Evolutionary conservation across 23 red algal species (phyloP), one percentile per base, ranked within the genome.

Genomic region (Agarophyton chilense): DNA sequence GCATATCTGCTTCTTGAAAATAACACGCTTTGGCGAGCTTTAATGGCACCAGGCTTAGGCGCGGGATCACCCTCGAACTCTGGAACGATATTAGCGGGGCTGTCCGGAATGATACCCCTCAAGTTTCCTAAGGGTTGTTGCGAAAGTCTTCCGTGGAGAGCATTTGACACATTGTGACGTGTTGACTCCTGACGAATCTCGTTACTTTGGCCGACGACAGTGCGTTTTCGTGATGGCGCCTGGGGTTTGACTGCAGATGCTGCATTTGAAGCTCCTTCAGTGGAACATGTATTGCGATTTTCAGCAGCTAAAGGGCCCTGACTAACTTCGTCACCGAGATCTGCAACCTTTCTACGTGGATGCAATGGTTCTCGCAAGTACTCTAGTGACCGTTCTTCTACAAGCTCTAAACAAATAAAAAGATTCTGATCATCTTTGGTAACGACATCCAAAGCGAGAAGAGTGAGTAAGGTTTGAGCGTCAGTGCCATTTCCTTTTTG

Each of bases 1-100:
- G 92, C 92, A 56, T 95, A 95, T 10, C 92, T 61, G 53, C 81
- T 86, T 51, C 91, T 36, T 42, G 80, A 85, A 86, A 94, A 94
- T n/a, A 94, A 73, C 17, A 73, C 38, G 22, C 91, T 79, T 35
- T 81, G 81, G 21, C 88, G 65, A 47, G 88, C 77, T 45, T 76
- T 54, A 35, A 40, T 47, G 10, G 77, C 77, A 13, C 77, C 88
- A 29, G 88, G 60, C 19, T 35, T 72, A 13, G 61, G 44, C 10
- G 56, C 36, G 41, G 88, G 76, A 91, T 91, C 65, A 63, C 21
- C 51, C 41, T 47, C 76, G 7, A 44, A 17, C 29, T 80, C 51
- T 74, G 41, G 17, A 12, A 56, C 21, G 14, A 5, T 19, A 22
- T 55, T 50, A 60, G 24, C 24, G 4, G 50, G 40, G 46, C 29